Base-by-base conservation (phyloP, 1,284 basidiomycete genomes). In the Vanrija sp. region DNA sequence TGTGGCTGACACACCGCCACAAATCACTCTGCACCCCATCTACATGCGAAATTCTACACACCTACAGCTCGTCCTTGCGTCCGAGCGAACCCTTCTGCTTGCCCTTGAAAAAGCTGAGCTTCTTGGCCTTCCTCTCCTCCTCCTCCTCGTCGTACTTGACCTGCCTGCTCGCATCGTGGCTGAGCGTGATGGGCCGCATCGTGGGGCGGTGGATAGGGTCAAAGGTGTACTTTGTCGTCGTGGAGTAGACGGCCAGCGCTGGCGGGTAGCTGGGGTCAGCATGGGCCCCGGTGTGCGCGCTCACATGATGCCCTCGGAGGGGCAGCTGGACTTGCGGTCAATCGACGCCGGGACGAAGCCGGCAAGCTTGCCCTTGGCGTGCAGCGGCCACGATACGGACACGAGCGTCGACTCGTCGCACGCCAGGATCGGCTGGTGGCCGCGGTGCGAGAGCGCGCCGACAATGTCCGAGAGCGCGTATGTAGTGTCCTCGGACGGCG, bases 301-400 rank as follows among this genome's bases (percentile, higher is more conserved):
- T 56, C 50, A 75, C 69, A 67, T 50, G 47, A 76, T 75, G 5
- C 74, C 74, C 16, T 74, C 73, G 0, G 46, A 18, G 1, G 75
- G 75, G 53, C 75, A 77, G 47, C 65, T 71, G 9, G 66, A 66
- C 21, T 29, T 5, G 16, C 26, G 46, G 12, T 49, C 60, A 1
- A 29, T 43, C 1, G 38, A 28, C 5, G 69, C 62, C 15, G 73
- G 54, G 6, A 62, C 57, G 51, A 74, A 73, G 7, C 55, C 29
- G 2, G 59, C 68, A 52, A 74, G 72, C 25, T 56, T 60, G 8
- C 72, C 72, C 6, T 57, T 49, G 14, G 68, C 60, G 43, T 63
- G 39, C 2, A 77, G 40, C 14, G 74, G 73, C 72, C 73, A 77
- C 16, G 53, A 60, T 3, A 76, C 59, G 3, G 65, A 56, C 1